A percentile compares a stretch with the other conserved stretches of the same genome.
Conservation (phyloP, 306 rosid genomes). For the Trifolium fragiferum region DNA sequence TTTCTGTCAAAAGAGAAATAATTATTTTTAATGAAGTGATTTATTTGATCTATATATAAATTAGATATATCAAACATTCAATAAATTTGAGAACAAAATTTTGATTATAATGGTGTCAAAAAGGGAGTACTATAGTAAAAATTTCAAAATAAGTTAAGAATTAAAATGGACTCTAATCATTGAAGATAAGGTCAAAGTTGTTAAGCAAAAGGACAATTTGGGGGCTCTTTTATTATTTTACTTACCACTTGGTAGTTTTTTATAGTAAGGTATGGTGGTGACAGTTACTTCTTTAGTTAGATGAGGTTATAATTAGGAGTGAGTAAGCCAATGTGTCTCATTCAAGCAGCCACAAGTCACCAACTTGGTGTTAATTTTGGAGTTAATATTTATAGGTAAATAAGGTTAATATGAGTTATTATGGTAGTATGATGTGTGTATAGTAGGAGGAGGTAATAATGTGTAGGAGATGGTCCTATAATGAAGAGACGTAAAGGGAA, state of each 20-base stretch:
- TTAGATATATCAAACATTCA: too few species aligned
- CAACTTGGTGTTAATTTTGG: not conserved
- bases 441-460: not conserved
- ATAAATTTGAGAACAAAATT: too few species aligned
- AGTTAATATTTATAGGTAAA: not conserved
- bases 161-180: not conserved
- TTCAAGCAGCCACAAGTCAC: not conserved
- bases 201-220: not conserved
- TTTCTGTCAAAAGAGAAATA: too few species aligned
- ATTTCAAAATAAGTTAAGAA: not conserved
- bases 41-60: too few species aligned
- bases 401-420: not conserved
- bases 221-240: not conserved
- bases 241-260: not conserved
- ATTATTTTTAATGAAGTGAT: too few species aligned
- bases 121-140: not conserved
- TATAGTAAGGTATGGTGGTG: not conserved
- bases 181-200: not conserved
- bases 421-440: not conserved
- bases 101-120: too few species aligned
- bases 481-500: conserved; percentile 42
- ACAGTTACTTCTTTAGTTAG: conserved; percentile 4
- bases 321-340: conserved; percentile 26
- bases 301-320: not conserved
- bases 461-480: conserved; percentile 14